A percentile compares a stretch with the other conserved stretches of the same genome.
Conservation (phyloP, 805 yeast species). For the Yarrowia yakushimensis region DNA sequence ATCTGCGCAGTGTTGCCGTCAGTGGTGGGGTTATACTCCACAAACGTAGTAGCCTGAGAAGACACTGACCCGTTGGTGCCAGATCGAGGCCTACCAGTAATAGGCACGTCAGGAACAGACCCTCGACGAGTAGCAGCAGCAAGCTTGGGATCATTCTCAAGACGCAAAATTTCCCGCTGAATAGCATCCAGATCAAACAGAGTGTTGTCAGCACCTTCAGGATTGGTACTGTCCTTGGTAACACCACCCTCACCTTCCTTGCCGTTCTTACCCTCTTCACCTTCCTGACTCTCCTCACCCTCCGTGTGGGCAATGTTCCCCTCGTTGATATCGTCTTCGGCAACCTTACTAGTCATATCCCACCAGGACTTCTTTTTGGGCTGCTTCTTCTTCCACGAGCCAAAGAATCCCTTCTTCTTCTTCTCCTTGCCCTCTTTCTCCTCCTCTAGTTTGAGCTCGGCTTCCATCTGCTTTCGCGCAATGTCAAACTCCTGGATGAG, state of each 20-base stretch:
- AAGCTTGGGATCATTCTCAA: conserved; percentile 31
- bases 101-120: conserved; percentile 19
- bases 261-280: neutral
- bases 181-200: conserved; percentile 43
- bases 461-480: conserved; percentile 61
- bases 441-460: conserved; percentile 26
- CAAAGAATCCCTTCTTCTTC: conserved; percentile 38
- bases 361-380: conserved; percentile 58
- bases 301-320: conserved; percentile 42
- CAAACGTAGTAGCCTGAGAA: conserved; percentile 4
- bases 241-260: neutral
- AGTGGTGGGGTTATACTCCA: conserved; percentile 26
- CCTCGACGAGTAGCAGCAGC: neutral
- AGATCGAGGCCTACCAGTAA: conserved; percentile 1
- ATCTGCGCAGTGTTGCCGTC: conserved; percentile 27
- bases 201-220: conserved; percentile 41
- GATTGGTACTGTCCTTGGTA: conserved; percentile 36
- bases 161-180: conserved; percentile 37
- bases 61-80: conserved; percentile 5
- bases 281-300: conserved; percentile 35
- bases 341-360: conserved; percentile 45
- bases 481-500: conserved; percentile 82
- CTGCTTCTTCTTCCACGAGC: conserved; percentile 45
- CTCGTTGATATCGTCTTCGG: conserved; percentile 37
- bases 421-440: conserved; percentile 35